Evolutionary conservation across 2,329 filamentous ascomycete species (phyloP).

Genomic region (Penicillium sp.): DNA sequence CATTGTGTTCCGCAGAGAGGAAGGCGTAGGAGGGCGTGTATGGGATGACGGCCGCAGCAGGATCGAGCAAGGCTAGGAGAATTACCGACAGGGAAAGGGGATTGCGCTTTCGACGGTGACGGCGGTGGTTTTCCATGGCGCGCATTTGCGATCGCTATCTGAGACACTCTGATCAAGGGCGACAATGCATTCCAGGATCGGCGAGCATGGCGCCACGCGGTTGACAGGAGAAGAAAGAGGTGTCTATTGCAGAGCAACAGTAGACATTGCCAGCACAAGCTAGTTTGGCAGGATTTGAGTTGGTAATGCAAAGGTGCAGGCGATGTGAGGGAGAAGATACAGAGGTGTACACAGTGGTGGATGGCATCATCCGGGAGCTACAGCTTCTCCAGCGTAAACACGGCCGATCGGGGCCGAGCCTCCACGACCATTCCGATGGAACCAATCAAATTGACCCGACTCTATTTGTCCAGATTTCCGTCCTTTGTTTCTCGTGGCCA

Average conservation of each 20-base stretch:
- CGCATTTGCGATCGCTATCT: slow-evolving; percentile 14
- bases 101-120: slow-evolving; percentile 10
- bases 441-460: too few relatives aligned
- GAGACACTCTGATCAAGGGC: slow-evolving; percentile 24
- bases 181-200: slow-evolving; percentile 27
- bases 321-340: not conserved
- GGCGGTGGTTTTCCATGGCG: slow-evolving; percentile 15
- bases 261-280: slow-evolving; percentile 1
- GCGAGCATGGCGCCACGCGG: slow-evolving; percentile 25
- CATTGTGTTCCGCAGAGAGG: slow-evolving; percentile 50
- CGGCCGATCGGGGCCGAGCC: slow-evolving; percentile 5
- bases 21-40: slow-evolving; percentile 77
- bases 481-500: slow-evolving; percentile 7
- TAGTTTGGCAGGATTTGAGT: too few relatives aligned
- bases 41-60: slow-evolving; percentile 53
- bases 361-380: not conserved
- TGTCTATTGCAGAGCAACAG: slow-evolving; percentile 2
- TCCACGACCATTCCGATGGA: not conserved
- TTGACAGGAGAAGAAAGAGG: slow-evolving; percentile 12
- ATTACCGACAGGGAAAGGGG: slow-evolving; percentile 12
- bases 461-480: too few relatives aligned
- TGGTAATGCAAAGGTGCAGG: too few relatives aligned
- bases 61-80: slow-evolving; percentile 22
- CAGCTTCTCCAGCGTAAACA: slow-evolving; percentile 3
- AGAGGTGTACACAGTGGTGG: not conserved